These are phyloP conservation scores for Russula dissimulans DNA, from an alignment of 768 basidiomycete species.

Conservation along the genomic window DNA sequence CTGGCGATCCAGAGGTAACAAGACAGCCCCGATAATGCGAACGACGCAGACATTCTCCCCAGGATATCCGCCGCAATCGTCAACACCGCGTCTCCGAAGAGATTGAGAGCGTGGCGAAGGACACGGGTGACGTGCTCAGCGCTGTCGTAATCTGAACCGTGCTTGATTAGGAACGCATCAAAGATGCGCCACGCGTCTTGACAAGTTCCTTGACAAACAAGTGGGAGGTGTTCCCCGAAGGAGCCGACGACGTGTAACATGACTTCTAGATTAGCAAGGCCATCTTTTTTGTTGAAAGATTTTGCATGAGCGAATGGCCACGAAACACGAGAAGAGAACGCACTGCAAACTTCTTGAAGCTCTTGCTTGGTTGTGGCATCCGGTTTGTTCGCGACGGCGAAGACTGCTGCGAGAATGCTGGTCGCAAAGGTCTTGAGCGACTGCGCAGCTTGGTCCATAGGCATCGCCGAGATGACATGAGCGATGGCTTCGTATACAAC, in stretches of 20 bases:
- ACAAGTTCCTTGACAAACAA: conserved; percentile 68
- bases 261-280: conserved; percentile 86
- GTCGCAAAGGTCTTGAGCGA: conserved; percentile 80
- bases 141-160: conserved; percentile 64
- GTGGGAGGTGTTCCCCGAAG: conserved; percentile 76
- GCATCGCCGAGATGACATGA: conserved; percentile 90
- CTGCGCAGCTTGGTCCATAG: conserved; percentile 76
- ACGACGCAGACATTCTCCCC: conserved; percentile 64
- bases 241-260: conserved; percentile 78
- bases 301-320: conserved; percentile 12
- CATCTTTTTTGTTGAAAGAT: conserved; percentile 40
- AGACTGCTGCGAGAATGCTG: conserved; percentile 74
- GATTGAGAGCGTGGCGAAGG: conserved; percentile 69
- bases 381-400: conserved; percentile 47
- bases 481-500: conserved; percentile 96
- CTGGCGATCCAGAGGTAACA: conserved; percentile 93
- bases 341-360: conserved; percentile 57
- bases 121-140: conserved; percentile 81
- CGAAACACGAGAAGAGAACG: conserved; percentile 24
- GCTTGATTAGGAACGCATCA: conserved; percentile 69
- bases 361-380: conserved; percentile 59
- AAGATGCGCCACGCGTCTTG: conserved; percentile 78
- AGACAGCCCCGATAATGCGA: conserved; percentile 72
- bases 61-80: conserved; percentile 64
- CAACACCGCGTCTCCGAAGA: conserved; percentile 64